Percentiles rank a stretch among this genome's conserved stretches.
Evolutionary conservation across 768 basidiomycete genomes (phyloP).

Genomic region (Pleurotus sapidus): DNA sequence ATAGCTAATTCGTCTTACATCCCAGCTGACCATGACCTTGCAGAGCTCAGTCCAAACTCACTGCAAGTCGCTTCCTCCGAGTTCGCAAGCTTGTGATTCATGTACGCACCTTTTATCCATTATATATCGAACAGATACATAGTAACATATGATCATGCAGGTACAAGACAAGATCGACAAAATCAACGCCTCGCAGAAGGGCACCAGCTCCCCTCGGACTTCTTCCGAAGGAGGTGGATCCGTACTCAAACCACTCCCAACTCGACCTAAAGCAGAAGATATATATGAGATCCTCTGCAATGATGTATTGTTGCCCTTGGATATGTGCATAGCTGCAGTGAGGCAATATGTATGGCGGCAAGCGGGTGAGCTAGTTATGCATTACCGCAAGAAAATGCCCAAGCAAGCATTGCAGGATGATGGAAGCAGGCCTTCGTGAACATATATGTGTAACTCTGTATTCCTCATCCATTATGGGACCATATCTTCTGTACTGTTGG

Average conservation of each 20-base stretch:
- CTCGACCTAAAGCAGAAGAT: conserved; percentile 51
- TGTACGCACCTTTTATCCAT: conserved; percentile 40
- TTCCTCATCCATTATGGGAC: no score
- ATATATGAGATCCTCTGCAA: conserved; percentile 88
- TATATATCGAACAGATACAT: neutral
- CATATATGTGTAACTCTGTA: no score
- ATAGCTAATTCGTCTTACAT: conserved; percentile 25
- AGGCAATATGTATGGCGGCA: conserved; percentile 90
- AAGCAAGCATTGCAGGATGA: neutral
- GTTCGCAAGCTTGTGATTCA: conserved; percentile 82
- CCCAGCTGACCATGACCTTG: neutral
- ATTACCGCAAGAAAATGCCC: conserved; percentile 56
- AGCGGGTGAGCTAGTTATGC: conserved; percentile 66
- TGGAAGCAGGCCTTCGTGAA: neutral
- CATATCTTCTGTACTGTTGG: no score
- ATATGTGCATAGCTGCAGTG: conserved; percentile 89
- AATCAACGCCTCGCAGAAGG: conserved; percentile 31
- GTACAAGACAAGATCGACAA: conserved; percentile 83
- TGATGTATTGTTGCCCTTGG: conserved; percentile 74
- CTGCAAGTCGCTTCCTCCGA: conserved; percentile 82
- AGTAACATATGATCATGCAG: conserved; percentile 28
- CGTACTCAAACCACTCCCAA: conserved; percentile 7
- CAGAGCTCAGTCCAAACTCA: conserved; percentile 80
- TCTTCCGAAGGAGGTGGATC: conserved; percentile 31
- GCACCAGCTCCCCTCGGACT: conserved; percentile 30